Evolutionary conservation across 2,329 filamentous ascomycete genomes (phyloP).

Genomic region (Grosmannia huntii): DNA sequence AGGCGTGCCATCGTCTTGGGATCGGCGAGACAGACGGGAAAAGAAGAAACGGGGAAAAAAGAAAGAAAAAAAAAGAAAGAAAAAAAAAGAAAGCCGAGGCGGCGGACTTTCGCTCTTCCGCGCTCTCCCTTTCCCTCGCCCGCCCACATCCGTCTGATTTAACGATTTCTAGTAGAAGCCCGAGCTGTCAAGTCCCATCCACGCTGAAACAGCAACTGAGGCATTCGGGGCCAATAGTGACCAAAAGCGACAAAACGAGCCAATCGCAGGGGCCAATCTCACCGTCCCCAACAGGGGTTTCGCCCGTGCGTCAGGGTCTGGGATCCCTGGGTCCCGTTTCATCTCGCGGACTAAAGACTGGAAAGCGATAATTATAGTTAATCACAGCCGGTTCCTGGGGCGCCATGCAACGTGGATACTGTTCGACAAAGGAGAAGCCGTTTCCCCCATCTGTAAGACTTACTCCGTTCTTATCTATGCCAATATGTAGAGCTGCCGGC

Average conservation of each 20-base stretch:
- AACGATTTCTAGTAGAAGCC: background rate
- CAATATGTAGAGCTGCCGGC: background rate
- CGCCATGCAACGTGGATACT: too few relatives aligned
- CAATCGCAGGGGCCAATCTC: background rate
- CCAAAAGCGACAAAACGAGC: too few relatives aligned
- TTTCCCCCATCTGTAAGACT: too few relatives aligned
- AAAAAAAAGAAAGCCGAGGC: background rate
- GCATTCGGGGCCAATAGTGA: background rate
- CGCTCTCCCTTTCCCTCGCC: background rate
- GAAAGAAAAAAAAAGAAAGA: background rate
- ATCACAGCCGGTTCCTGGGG: too few relatives aligned
- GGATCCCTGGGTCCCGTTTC: background rate
- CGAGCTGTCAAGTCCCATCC: background rate
- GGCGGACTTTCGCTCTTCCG: too few relatives aligned
- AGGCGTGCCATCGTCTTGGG: background rate
- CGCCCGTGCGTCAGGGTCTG: background rate
- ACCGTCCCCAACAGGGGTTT: background rate
- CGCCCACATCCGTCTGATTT: background rate
- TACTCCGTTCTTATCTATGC: too few relatives aligned
- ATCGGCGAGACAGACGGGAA: background rate
- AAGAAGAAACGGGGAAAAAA: background rate
- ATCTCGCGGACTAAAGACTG: background rate
- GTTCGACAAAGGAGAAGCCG: background rate
- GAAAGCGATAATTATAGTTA: too few relatives aligned
- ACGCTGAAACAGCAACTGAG: background rate